Conservation (phyloP, 2,329 filamentous ascomycete species). For the Trichoderma pleuroti region DNA sequence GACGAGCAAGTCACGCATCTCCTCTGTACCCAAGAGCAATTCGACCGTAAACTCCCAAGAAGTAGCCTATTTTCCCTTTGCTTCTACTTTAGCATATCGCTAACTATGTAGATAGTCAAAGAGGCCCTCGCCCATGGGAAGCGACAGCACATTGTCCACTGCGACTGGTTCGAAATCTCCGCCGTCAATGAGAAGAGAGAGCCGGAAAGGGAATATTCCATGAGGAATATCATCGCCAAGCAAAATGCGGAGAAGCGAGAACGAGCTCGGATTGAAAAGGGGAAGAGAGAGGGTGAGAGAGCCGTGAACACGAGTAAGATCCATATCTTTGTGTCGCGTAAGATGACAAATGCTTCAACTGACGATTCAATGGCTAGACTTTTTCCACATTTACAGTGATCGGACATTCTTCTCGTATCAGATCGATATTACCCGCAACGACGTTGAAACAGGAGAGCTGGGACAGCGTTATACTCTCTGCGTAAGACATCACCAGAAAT, state of each 20-base stretch:
- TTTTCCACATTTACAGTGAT: conserved; percentile 66
- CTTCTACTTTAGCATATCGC: neutral
- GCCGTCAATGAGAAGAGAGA: conserved; percentile 31
- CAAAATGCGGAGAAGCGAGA: conserved; percentile 32
- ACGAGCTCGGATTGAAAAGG: conserved; percentile 35
- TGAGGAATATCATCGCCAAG: conserved; percentile 34
- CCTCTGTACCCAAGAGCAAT: conserved; percentile 61
- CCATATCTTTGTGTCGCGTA: neutral
- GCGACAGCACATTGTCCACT: conserved; percentile 41
- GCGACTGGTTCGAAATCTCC: conserved; percentile 54
- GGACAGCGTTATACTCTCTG: conserved; percentile 59
- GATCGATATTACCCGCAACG: conserved; percentile 56
- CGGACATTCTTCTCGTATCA: conserved; percentile 60
- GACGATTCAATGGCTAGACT: conserved; percentile 38
- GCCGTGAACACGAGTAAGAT: conserved; percentile 50
- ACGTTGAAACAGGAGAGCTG: conserved; percentile 39
- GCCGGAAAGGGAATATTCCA: conserved; percentile 40
- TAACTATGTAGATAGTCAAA: conserved; percentile 31
- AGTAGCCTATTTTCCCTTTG: conserved; percentile 27
- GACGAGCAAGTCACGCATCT: conserved; percentile 65
- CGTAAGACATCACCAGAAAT: conserved; percentile 42
- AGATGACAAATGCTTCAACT: neutral
- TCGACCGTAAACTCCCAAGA: conserved; percentile 42
- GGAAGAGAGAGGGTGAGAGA: conserved; percentile 39
- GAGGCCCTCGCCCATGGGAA: conserved; percentile 36